Evolutionary conservation across 164 flowering plant species (phyloP), one percentile per base, ranked within the genome.

Genomic region (Nymphaea colorata): DNA sequence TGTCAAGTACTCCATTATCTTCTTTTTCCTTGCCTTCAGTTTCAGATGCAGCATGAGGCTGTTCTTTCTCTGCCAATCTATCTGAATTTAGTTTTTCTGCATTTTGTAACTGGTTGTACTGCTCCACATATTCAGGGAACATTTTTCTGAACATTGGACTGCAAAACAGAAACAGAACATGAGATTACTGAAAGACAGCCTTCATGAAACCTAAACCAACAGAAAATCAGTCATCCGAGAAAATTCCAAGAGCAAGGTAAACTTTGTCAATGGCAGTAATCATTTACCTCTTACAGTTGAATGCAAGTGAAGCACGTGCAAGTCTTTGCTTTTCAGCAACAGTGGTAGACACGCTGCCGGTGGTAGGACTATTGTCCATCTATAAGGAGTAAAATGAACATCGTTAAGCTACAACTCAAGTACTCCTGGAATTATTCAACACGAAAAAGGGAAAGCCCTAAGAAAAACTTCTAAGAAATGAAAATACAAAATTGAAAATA

Each of bases 291-390:
- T 89, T 90, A 78, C 94, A 92, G 71, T 95, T 95, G 73, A 84
- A 89, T 62, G 96, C 91, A 73, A 95, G 95, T 47, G 98, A 92
- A 16, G 87, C 70, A 68, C 84, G 86, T 17, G 98, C 99, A 59
- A 92, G 80, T 55, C 80, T 82, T 68, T 82, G 91, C 83, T 89
- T 95, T 84, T 92, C 99, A 43, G 72, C 86, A 62, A 66, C 82
- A 53, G 94, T 90, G 59, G 91, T 85, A 65, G 84, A 82, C 65
- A 95, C 94, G 74, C 98, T 92, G 45, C 99, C 98, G 62, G 97
- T 92, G 65, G 98, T 95, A 64, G 98, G 98, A 77, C 94, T 95
- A 70, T 72, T 87, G 69, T 95, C 99, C 97, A 88, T 87, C 99
- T 95, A 83, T 61, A 17, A 7, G 7, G 42, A 55, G 16, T 8